These are phyloP conservation scores for Podila epicladia DNA, from an alignment of 192 early-diverging fungal species.

Conservation along the genomic window DNA sequence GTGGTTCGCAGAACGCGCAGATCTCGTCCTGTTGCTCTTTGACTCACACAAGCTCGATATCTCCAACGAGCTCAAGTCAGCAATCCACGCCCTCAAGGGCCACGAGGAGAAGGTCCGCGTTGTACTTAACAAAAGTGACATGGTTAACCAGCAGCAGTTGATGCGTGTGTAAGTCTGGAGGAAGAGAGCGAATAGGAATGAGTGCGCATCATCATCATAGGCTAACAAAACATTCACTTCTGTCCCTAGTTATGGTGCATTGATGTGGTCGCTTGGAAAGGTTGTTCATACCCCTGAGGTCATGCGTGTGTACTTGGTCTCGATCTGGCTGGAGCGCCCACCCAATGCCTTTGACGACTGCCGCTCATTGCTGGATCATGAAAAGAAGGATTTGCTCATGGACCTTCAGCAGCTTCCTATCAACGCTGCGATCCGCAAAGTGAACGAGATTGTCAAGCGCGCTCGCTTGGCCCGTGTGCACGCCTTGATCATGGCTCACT, in stretches of 20 bases:
- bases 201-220: too few species aligned
- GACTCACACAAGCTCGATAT: constrained; percentile 90
- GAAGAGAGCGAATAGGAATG: too few species aligned
- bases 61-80: constrained; percentile 83
- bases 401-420: constrained; percentile 76
- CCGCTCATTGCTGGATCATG: constrained; percentile 67
- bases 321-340: constrained; percentile 78
- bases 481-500: constrained; percentile 80
- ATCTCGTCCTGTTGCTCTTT: constrained; percentile 83
- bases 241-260: constrained; percentile 71
- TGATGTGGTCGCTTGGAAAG: constrained; percentile 93
- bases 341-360: constrained; percentile 74
- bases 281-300: constrained; percentile 87
- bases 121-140: constrained; percentile 87
- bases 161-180: constrained; percentile 75
- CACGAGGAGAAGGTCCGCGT: constrained; percentile 87
- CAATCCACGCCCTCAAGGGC: constrained; percentile 74
- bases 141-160: constrained; percentile 84
- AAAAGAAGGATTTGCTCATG: constrained; percentile 76
- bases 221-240: not conserved
- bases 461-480: constrained; percentile 81
- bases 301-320: constrained; percentile 79
- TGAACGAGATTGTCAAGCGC: constrained; percentile 89
- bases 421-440: constrained; percentile 80
- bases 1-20: constrained; percentile 89